Evolutionary conservation across 2,329 filamentous ascomycete species (phyloP).

Genomic region (Paradendryphiella salina): DNA sequence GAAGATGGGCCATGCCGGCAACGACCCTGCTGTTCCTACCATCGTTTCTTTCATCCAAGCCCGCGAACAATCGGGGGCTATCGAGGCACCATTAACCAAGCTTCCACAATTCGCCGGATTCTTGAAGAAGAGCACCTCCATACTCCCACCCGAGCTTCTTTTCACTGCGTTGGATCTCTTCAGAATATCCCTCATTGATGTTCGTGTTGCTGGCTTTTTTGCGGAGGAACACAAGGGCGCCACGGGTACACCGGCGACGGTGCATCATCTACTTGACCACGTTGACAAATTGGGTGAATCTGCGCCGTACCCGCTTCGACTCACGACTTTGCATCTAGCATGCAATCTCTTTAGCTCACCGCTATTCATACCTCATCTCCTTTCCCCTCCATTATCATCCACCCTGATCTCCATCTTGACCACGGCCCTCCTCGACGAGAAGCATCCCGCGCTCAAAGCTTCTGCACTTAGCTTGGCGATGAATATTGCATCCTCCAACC

Average conservation of each 20-base stretch:
- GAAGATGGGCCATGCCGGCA: constrained; percentile 71
- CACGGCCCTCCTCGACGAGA: constrained; percentile 75
- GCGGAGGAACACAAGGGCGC: constrained; percentile 67
- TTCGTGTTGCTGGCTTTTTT: constrained; percentile 78
- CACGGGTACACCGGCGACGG: constrained; percentile 54
- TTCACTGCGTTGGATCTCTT: constrained; percentile 88
- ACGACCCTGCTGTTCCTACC: constrained; percentile 62
- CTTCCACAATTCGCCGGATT: constrained; percentile 67
- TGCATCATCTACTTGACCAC: constrained; percentile 61
- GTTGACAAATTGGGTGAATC: constrained; percentile 57
- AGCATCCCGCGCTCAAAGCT: constrained; percentile 73
- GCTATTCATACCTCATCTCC: constrained; percentile 68
- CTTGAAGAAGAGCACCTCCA: constrained; percentile 58
- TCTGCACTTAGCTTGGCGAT: constrained; percentile 82
- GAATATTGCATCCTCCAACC: constrained; percentile 75
- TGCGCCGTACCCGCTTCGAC: constrained; percentile 78
- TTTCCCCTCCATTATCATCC: constrained; percentile 55
- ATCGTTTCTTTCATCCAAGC: constrained; percentile 73
- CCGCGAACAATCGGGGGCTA: constrained; percentile 60
- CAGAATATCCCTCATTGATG: constrained; percentile 74
- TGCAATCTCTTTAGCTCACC: constrained; percentile 83
- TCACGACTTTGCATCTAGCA: constrained; percentile 79
- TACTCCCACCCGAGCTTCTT: constrained; percentile 65
- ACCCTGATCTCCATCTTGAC: constrained; percentile 70
- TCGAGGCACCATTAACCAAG: constrained; percentile 71